Evolutionary conservation across 495 filamentous ascomycete genomes (phyloP).

Genomic region (Podospora appendiculata): DNA sequence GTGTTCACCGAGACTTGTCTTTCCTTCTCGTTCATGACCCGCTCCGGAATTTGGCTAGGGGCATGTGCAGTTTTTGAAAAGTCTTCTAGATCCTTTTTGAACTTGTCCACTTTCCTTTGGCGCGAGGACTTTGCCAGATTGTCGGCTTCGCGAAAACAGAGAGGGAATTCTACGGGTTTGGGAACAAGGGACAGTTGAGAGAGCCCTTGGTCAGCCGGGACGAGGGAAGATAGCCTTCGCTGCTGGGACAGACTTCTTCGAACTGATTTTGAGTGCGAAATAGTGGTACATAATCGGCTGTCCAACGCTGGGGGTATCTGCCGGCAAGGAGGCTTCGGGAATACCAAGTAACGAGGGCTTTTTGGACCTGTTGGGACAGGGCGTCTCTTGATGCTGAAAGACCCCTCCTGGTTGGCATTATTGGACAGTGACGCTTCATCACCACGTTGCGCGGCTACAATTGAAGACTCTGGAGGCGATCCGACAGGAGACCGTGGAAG

Average conservation of each 20-base stretch:
- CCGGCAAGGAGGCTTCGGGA: conserved; percentile 5
- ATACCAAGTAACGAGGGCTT: conserved; percentile 10
- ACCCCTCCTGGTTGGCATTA: not conserved
- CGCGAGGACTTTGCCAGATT: conserved; percentile 26
- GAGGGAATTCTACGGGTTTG: not conserved
- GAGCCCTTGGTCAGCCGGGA: conserved; percentile 5
- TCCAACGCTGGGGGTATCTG: not conserved
- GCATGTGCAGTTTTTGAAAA: conserved; percentile 18
- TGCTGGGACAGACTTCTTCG: conserved; percentile 31
- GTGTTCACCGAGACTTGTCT: conserved; percentile 33
- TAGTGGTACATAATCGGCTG: conserved; percentile 8
- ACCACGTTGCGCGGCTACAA: not conserved
- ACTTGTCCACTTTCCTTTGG: conserved; percentile 27
- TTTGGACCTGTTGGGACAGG: conserved; percentile 1
- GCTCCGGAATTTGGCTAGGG: conserved; percentile 1
- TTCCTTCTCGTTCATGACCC: conserved; percentile 14
- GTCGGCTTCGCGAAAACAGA: not conserved
- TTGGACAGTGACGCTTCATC: not conserved
- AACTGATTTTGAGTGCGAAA: conserved; percentile 26
- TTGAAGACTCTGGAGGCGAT: not conserved
- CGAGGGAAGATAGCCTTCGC: conserved; percentile 22
- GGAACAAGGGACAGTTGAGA: not conserved
- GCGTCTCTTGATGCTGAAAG: conserved; percentile 3
- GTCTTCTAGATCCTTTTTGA: conserved; percentile 33
- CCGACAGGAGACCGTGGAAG: conserved; percentile 5